These are phyloP conservation scores for Penicillium griseofulvum DNA, from an alignment of 2,329 filamentous ascomycete genomes.

Conservation along the genomic window DNA sequence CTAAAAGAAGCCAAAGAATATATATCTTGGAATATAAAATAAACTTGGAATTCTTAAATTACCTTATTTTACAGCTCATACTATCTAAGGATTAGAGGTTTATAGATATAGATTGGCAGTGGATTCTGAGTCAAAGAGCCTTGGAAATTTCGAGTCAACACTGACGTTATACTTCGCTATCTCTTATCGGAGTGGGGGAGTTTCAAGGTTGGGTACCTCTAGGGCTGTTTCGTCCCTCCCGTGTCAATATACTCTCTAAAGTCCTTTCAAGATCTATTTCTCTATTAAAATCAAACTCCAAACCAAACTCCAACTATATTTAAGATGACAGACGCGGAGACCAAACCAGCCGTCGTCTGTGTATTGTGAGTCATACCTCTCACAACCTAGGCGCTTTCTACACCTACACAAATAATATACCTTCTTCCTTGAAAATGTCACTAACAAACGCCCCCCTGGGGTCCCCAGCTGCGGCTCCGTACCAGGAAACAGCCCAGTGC, in stretches of 20 bases:
- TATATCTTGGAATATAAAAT: no score
- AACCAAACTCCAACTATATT: neutral
- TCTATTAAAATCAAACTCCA: neutral
- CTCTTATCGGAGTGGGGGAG: slow-evolving; percentile 3
- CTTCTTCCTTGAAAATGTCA: neutral
- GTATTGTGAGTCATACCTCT: slow-evolving; percentile 64
- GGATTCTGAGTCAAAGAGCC: no score
- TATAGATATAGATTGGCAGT: no score
- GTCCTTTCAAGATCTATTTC: neutral
- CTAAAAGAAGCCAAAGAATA: no score
- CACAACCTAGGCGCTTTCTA: neutral
- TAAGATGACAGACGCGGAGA: slow-evolving; percentile 12
- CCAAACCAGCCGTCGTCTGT: slow-evolving; percentile 67
- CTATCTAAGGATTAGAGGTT: no score
- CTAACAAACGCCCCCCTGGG: slow-evolving; percentile 6
- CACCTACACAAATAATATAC: neutral
- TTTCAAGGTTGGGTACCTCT: no score
- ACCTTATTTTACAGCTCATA: no score
- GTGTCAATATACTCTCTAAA: no score
- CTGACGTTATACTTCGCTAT: slow-evolving; percentile 1
- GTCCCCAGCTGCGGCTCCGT: slow-evolving; percentile 71
- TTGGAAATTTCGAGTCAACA: neutral
- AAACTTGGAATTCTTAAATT: no score
- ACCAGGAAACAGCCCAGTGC: slow-evolving; percentile 67
- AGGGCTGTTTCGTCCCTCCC: neutral